These are phyloP conservation scores for Penicillium sp. DNA, from an alignment of 2,329 filamentous ascomycete genomes.

Conservation along the genomic window DNA sequence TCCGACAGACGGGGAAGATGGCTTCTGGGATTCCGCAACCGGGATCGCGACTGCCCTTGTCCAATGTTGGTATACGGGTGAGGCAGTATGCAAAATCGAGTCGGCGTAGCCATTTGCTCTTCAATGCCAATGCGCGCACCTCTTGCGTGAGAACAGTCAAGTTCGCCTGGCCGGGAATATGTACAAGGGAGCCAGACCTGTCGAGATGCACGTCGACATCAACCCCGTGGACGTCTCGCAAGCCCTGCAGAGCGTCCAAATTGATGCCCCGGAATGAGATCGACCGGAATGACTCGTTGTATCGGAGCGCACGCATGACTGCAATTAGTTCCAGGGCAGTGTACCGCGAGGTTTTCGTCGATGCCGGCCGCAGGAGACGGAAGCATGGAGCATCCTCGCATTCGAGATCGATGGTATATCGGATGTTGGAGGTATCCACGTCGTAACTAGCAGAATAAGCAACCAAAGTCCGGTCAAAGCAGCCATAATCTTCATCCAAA, in stretches of 20 bases:
- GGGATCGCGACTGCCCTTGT: conserved; percentile 55
- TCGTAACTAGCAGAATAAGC: conserved; percentile 72
- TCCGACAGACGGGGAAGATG: conserved; percentile 67
- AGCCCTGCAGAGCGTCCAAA: conserved; percentile 65
- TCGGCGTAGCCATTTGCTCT: conserved; percentile 63
- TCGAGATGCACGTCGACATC: conserved; percentile 65
- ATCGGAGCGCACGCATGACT: conserved; percentile 68
- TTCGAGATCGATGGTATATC: conserved; percentile 62
- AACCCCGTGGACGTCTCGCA: conserved; percentile 60
- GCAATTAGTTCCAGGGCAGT: conserved; percentile 65
- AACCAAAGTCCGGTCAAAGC: conserved; percentile 67
- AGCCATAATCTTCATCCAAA: conserved; percentile 60
- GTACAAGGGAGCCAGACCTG: conserved; percentile 59
- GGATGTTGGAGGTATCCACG: conserved; percentile 67
- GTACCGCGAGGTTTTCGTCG: conserved; percentile 55
- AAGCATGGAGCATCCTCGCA: conserved; percentile 70
- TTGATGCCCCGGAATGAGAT: conserved; percentile 68
- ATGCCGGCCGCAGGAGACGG: conserved; percentile 60
- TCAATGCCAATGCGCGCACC: conserved; percentile 66
- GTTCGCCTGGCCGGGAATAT: conserved; percentile 55
- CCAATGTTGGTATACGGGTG: conserved; percentile 56
- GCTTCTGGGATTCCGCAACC: conserved; percentile 72
- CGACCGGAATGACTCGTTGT: conserved; percentile 68
- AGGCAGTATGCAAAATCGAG: conserved; percentile 68
- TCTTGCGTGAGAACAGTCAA: conserved; percentile 68